Conservation (phyloP, 805 yeast species). For the Candida dendrica region DNA sequence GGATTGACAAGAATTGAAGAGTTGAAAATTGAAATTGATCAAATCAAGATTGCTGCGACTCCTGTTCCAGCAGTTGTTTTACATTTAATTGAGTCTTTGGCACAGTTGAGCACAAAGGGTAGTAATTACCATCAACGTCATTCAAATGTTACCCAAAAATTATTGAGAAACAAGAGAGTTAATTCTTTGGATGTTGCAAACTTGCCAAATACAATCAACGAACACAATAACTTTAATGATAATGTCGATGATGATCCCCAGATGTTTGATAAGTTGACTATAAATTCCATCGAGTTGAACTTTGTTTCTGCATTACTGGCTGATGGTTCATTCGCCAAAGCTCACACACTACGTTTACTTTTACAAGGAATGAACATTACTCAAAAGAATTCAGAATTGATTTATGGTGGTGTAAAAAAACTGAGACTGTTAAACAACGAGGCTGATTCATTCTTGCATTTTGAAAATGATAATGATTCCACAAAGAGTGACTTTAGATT, state of each 20-base stretch:
- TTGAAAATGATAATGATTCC: slow-evolving; percentile 18
- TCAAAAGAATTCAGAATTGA: slow-evolving; percentile 33
- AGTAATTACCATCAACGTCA: background rate
- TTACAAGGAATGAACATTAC: slow-evolving; percentile 29
- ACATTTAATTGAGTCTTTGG: slow-evolving; percentile 20
- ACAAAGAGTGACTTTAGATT: slow-evolving; percentile 44
- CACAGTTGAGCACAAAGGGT: slow-evolving; percentile 3
- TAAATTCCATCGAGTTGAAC: slow-evolving; percentile 32
- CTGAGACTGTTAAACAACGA: slow-evolving; percentile 22
- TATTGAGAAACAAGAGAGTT: background rate
- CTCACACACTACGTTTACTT: slow-evolving; percentile 22
- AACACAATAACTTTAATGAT: background rate
- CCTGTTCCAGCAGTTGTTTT: slow-evolving; percentile 25
- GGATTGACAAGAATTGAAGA: slow-evolving; percentile 32
- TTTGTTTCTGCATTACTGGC: slow-evolving; percentile 37
- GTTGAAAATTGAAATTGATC: slow-evolving; percentile 27
- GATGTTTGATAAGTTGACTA: slow-evolving; percentile 31
- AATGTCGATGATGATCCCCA: background rate
- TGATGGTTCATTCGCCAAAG: slow-evolving; percentile 35
- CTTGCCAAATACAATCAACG: background rate
- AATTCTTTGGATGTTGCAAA: background rate
- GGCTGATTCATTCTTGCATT: slow-evolving; percentile 15
- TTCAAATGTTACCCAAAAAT: slow-evolving; percentile 7
- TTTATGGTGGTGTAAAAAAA: slow-evolving; percentile 41
- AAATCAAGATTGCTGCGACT: slow-evolving; percentile 30